These are phyloP conservation scores for Pulveroboletus frians DNA, from an alignment of 768 basidiomycete genomes.

Conservation along the genomic window DNA sequence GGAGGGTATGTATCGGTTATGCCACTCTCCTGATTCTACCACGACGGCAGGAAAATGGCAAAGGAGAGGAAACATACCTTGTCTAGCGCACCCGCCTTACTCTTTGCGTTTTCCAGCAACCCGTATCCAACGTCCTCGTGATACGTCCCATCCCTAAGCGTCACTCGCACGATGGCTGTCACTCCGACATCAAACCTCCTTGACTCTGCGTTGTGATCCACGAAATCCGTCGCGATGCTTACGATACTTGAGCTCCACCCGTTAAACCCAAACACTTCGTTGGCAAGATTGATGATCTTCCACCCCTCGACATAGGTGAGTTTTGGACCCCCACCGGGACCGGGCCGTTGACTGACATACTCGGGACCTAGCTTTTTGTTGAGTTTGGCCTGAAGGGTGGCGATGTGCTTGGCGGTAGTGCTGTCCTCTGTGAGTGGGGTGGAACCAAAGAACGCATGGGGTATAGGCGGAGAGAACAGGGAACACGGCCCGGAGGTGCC, in stretches of 20 bases:
- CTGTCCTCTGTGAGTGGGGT: constrained; percentile 51
- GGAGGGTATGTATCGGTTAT: background rate
- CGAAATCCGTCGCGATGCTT: constrained; percentile 69
- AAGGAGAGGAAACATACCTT: constrained; percentile 56
- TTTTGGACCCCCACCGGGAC: constrained; percentile 82
- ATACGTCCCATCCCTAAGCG: constrained; percentile 77
- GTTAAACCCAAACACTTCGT: constrained; percentile 97
- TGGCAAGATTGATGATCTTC: constrained; percentile 97
- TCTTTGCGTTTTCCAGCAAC: constrained; percentile 74
- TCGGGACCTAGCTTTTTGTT: constrained; percentile 91
- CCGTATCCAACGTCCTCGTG: constrained; percentile 97
- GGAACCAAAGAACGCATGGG: constrained; percentile 2
- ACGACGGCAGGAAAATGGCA: background rate
- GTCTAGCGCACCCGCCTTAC: constrained; percentile 82
- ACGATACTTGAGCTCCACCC: constrained; percentile 87
- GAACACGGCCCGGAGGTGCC: constrained; percentile 22
- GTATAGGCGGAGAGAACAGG: background rate
- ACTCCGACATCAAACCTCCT: constrained; percentile 66
- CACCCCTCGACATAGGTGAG: constrained; percentile 95
- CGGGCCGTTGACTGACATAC: constrained; percentile 83
- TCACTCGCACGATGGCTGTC: constrained; percentile 82
- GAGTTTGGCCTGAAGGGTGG: constrained; percentile 72
- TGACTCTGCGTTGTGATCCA: constrained; percentile 69
- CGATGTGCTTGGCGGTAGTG: constrained; percentile 50
- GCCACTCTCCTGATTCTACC: background rate